Conservation (phyloP, 495 filamentous ascomycete species). For the Podospora sp. region DNA sequence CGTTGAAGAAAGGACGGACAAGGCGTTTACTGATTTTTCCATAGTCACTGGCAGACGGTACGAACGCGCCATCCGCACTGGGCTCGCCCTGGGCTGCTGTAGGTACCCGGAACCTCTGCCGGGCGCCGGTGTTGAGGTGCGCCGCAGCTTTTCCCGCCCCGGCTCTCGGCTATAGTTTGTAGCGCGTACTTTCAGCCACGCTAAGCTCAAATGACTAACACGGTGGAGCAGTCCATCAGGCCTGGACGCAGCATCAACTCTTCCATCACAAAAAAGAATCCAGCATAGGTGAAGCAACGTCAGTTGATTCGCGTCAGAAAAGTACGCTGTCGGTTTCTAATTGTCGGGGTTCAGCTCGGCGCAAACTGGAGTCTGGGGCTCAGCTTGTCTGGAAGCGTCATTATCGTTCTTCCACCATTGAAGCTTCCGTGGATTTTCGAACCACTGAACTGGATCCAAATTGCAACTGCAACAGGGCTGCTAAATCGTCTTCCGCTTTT, state of each 20-base stretch:
- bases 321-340: constrained; percentile 2
- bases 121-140: not conserved
- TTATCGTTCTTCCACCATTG: not conserved
- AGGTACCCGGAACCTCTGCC: constrained; percentile 16
- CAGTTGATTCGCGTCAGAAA: constrained; percentile 3
- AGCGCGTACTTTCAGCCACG: constrained; percentile 17
- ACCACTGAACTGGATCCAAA: not conserved
- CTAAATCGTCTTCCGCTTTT: not conserved
- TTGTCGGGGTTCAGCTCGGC: not conserved
- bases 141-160: not conserved
- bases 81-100: not conserved
- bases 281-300: not conserved
- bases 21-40: not conserved
- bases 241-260: not conserved
- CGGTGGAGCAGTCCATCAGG: not conserved
- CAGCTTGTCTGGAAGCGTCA: not conserved
- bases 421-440: not conserved
- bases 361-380: not conserved
- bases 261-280: not conserved
- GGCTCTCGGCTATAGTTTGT: constrained; percentile 19
- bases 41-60: not conserved
- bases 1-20: too few relatives aligned
- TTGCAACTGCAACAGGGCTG: not conserved
- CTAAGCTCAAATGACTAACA: not conserved
- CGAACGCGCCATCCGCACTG: not conserved